Evolutionary conservation across 441 rosid species (phyloP), one percentile per base, ranked within the genome.

Genomic region (Populus hybrid): DNA sequence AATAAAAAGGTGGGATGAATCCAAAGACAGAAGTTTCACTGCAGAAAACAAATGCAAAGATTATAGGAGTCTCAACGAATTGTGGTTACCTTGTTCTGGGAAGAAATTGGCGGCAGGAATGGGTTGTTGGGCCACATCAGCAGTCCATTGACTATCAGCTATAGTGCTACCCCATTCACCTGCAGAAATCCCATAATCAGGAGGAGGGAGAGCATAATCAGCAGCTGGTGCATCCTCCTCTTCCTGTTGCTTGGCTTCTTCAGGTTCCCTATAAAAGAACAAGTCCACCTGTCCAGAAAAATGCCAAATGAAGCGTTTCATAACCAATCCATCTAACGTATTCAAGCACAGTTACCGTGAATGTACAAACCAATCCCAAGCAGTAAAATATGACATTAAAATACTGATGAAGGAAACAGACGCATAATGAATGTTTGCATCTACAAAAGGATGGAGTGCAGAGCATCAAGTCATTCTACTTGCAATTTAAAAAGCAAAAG

Each of bases 221-320:
- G 83, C 72, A 5, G 81, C 65, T 8, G 76, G 72, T 5, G 79
- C 83, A 28, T 91, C 97, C 23, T 93, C 97, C 59, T 93, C 99
- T 68, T 95, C 97, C 12, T 81, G 87, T 74, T 78, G 86, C 84
- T 92, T 93, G 8, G 95, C 80, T 81, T 95, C 99, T 76, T 95
- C 32, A 30, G 32, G 32, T 30, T 30, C 32, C 32, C 32, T 30
- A 30, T 30, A 30, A 30, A 30, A 30, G 85, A 91, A 95, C 77
- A 95, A 79, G 67, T 95, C 99, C 6, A 95, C 99, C 98, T 93
- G 82, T 14, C 46, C 20, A 50, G 18, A 50, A 16, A 81, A 73
- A 83, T 6, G 53, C 14, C 50, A 34, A 18, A 67, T 26, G 57
- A 50, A 5, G 7, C 8, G 57, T 16, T 50, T 16, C 20, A 70